Base-by-base conservation (phyloP, 805 yeast species). In the Yamadazyma phyllophila region DNA sequence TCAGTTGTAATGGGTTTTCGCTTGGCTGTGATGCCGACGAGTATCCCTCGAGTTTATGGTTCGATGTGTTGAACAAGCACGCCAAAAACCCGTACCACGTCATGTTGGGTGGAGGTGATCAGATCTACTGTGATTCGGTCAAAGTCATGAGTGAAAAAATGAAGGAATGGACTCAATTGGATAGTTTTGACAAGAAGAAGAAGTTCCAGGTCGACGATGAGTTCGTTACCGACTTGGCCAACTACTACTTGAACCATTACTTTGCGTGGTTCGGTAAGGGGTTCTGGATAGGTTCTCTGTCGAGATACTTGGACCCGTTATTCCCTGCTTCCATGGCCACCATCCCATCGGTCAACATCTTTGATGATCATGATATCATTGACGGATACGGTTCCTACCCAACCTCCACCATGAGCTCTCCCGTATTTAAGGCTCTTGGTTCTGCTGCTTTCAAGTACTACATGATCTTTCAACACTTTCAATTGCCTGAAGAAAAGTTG, bases 41-140 rank as follows among this genome's bases (percentile, higher is more conserved):
- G 4, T 94, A 82, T 66, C 80, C 82, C 48, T 88, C 91, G 7
- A 83, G 88, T 2, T 65, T 94, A 51, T 92, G 98, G 98, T 74
- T 70, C 33, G 97, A 94, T 59, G 95, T 92, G 2, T 56, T 91
- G 54, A 70, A 76, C 24, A 79, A 80, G 48, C 97, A 92, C 59
- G 62, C 69, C 13, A 55, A 63, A 6, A 69, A 74, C 33, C 79
- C 78, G 33, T 88, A 88, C 65, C 97, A 92, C 62, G 97, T 89
- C 4, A 91, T 92, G 96, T 71, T 94, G 26, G 98, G 98, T 26
- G 98, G 98, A 43, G 99, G 99, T 27, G 99, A 92, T 66, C 99
- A 92, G 67, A 77, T 92, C 41, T 92, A 92, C 62, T 82, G 91
- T 43, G 99, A 92, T 65, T 74, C 88, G 1, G 81, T 92, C 54